Evolutionary conservation across 2,329 filamentous ascomycete species (phyloP).

Genomic region (Camillea tinctor): DNA sequence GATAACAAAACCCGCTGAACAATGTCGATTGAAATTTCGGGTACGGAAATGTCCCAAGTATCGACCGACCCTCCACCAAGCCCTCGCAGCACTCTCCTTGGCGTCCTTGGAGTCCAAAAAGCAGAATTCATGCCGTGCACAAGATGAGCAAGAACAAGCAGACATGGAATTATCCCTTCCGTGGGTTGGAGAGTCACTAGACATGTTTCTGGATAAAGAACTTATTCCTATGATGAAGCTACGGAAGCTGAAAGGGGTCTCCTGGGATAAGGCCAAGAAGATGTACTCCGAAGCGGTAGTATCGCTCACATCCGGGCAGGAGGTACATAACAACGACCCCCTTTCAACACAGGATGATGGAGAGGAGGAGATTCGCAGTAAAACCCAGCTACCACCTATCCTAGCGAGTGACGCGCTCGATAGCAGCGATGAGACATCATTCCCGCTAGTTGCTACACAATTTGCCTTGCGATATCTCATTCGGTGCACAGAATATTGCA

Average conservation of each 20-base stretch:
- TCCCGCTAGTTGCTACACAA: slow-evolving; percentile 64
- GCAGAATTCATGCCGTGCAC: neutral
- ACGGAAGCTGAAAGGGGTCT: slow-evolving; percentile 49
- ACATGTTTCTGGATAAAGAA: slow-evolving; percentile 64
- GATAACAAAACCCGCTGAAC: slow-evolving; percentile 37
- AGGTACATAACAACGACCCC: slow-evolving; percentile 6
- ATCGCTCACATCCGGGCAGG: neutral
- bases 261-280: slow-evolving; percentile 68
- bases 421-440: slow-evolving; percentile 40
- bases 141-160: neutral
- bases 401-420: slow-evolving; percentile 33
- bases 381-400: slow-evolving; percentile 23
- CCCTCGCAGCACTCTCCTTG: slow-evolving; percentile 49
- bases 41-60: slow-evolving; percentile 70
- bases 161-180: slow-evolving; percentile 47
- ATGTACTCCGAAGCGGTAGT: slow-evolving; percentile 10
- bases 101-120: slow-evolving; percentile 20
- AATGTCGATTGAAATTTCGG: slow-evolving; percentile 51
- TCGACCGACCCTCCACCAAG: slow-evolving; percentile 63
- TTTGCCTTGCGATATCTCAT: slow-evolving; percentile 75
- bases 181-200: slow-evolving; percentile 71
- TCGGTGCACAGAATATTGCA: slow-evolving; percentile 81
- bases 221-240: slow-evolving; percentile 63
- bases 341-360: neutral
- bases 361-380: neutral